A percentile compares a stretch with the other conserved stretches of the same genome.
Evolutionary conservation across 164 flowering plant genomes (phyloP).

Genomic region (Vitis riparia): DNA sequence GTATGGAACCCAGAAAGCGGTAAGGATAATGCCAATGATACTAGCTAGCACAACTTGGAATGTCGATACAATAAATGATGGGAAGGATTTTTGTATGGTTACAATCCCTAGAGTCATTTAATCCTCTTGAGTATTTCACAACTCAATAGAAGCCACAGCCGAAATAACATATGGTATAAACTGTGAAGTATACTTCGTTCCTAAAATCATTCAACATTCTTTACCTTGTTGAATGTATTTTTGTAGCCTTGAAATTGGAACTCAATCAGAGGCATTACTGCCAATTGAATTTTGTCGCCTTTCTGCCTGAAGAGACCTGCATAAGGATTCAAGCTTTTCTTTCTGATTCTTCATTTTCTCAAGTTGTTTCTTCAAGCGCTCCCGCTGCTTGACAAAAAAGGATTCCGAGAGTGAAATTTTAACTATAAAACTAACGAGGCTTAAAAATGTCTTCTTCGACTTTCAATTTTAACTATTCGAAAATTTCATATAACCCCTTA

Average conservation of each 20-base stretch:
- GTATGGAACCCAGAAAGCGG: no score
- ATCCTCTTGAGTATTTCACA: background rate
- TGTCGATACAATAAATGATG: no score
- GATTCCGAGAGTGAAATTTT: background rate
- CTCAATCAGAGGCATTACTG: constrained; percentile 33
- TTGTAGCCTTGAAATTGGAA: constrained; percentile 4
- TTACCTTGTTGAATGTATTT: background rate
- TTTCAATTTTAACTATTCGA: no score
- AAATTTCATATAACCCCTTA: no score
- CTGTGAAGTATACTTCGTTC: background rate
- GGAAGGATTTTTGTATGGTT: no score
- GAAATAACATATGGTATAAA: background rate
- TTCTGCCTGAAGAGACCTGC: constrained; percentile 90
- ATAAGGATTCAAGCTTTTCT: constrained; percentile 84
- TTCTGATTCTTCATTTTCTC: constrained; percentile 86
- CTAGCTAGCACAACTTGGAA: no score
- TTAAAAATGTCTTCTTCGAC: no score
- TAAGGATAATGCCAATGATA: no score
- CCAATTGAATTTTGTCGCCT: constrained; percentile 53
- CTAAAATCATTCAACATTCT: background rate
- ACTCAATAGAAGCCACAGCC: background rate
- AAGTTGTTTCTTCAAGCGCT: constrained; percentile 71
- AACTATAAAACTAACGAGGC: background rate
- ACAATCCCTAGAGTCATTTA: background rate
- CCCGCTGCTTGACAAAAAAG: constrained; percentile 52